Evolutionary conservation across 2,329 filamentous ascomycete genomes (phyloP), one percentile per base, ranked within the genome.

Genomic region (Cladosporium phlei): DNA sequence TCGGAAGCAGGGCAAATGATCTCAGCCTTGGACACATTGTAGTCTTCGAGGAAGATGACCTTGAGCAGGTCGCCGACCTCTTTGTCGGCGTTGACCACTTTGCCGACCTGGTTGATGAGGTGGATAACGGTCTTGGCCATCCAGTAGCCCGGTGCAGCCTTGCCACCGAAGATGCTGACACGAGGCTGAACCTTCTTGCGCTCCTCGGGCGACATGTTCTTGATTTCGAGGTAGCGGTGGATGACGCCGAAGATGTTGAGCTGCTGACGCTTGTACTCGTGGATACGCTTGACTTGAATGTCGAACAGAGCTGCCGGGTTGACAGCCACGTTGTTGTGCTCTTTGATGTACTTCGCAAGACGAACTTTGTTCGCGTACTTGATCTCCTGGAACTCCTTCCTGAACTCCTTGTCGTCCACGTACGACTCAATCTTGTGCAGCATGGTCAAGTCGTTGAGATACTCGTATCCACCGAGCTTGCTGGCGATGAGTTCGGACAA

Each of bases 11-110:
- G 93, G 54, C 81, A 80, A 61, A 98, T 96, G 62, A 97, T 90
- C 71, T 98, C 93, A 3, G 93, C 93, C 75, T 98, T 98, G 80
- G 89, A 95, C 63, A 98, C 93, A 57, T 98, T 98, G 79, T 98
- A 98, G 70, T 98, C 93, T 64, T 94, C 88, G 45, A 98, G 70
- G 75, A 96, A 98, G 62, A 98, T 83, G 44, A 98, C 93, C 77
- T 98, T 98, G 63, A 98, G 78, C 22, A 95, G 76, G 62, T 97
- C 91, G 24, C 91, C 91, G 62, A 97, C 83, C 25, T 97, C 93
- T 33, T 81, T 75, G 61, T 98, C 93, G 30, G 87, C 86, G 74
- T 98, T 98, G 57, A 98, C 85, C 2, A 97, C 86, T 12, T 81
- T 72, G 3, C 88, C 89, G 20, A 97, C 93, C 52, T 83, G 85